Conservation (phyloP, 495 filamentous ascomycete genomes). For the Talaromyces liani region DNA sequence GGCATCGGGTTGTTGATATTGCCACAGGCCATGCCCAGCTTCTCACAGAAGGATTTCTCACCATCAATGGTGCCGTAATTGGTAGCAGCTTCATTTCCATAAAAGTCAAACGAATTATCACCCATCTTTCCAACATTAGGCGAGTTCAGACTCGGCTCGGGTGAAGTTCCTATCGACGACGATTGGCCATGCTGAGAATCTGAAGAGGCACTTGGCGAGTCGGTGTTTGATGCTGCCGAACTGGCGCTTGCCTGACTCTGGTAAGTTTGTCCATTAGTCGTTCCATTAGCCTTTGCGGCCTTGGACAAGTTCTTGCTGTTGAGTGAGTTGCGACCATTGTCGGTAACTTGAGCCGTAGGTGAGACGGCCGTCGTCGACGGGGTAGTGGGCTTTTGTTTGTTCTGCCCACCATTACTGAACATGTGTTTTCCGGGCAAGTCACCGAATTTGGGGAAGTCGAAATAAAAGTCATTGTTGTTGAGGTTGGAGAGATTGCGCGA, state of each 20-base stretch:
- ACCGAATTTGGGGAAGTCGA: conserved; percentile 93
- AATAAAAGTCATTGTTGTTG: conserved; percentile 79
- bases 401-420: conserved; percentile 33
- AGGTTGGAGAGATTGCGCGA: conserved; percentile 37
- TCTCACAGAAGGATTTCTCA: conserved; percentile 59
- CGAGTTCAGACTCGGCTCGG: conserved; percentile 55
- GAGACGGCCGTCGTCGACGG: conserved; percentile 12
- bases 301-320: conserved; percentile 2
- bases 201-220: conserved; percentile 50
- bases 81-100: conserved; percentile 17
- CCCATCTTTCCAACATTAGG: conserved; percentile 52
- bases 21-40: conserved; percentile 65
- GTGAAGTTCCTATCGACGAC: conserved; percentile 85
- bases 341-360: conserved; percentile 23
- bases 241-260: neutral
- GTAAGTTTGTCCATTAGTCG: neutral
- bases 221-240: conserved; percentile 36
- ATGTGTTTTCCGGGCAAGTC: conserved; percentile 59
- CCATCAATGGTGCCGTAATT: conserved; percentile 38
- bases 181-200: conserved; percentile 52
- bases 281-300: conserved; percentile 4
- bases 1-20: conserved; percentile 64
- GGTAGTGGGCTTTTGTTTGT: conserved; percentile 21
- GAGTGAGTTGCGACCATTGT: conserved; percentile 9
- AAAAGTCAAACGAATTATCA: conserved; percentile 25